These are phyloP conservation scores for Boletus sensibilis DNA, from an alignment of 768 basidiomycete genomes.

Conservation along the genomic window DNA sequence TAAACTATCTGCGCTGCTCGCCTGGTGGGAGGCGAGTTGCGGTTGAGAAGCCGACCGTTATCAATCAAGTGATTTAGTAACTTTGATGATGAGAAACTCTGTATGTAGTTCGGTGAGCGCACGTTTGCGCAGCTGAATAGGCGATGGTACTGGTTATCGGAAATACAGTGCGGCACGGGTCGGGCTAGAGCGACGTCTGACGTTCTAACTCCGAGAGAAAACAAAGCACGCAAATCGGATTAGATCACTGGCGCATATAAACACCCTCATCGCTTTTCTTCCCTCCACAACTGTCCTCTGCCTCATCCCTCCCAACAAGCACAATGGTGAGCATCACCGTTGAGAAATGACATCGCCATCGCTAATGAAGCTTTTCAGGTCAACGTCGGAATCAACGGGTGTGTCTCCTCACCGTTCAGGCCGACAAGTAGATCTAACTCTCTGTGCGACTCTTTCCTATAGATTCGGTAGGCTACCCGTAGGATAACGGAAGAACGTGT, in stretches of 20 bases:
- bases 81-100: background rate
- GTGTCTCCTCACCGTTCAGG: conserved; percentile 28
- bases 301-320: conserved; percentile 6
- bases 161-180: conserved; percentile 10
- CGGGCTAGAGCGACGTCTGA: conserved; percentile 13
- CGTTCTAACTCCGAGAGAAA: conserved; percentile 28
- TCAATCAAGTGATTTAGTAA: background rate
- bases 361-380: conserved; percentile 38
- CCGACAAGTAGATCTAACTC: conserved; percentile 15
- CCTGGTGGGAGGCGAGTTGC: no score
- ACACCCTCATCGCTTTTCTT: conserved; percentile 3
- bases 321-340: conserved; percentile 26
- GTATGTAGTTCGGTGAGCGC: background rate
- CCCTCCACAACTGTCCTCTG: background rate
- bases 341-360: background rate
- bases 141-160: conserved; percentile 12
- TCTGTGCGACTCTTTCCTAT: conserved; percentile 10
- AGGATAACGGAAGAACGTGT: background rate
- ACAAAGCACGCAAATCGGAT: conserved; percentile 23
- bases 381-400: conserved; percentile 98
- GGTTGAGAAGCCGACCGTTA: background rate
- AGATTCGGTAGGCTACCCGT: conserved; percentile 65
- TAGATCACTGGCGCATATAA: conserved; percentile 30
- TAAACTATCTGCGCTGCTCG: no score
- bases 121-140: conserved; percentile 9